Conservation (phyloP, 208 protist genomes). For the Willaertia magna region DNA sequence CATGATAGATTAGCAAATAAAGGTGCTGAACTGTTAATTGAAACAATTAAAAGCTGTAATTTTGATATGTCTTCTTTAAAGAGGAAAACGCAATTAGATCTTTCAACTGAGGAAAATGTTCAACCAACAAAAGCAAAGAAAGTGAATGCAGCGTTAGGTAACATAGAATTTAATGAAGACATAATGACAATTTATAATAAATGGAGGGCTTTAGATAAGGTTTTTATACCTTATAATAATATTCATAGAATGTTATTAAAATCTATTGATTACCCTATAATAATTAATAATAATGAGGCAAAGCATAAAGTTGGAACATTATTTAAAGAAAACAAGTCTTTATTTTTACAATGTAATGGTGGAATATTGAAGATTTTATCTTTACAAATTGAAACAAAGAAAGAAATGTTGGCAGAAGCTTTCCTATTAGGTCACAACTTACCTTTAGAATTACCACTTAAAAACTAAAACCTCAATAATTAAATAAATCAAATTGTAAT, state of each 20-base stretch:
- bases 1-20: not conserved
- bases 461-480: too few relatives aligned
- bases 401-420: not conserved
- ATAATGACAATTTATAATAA: not conserved
- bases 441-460: too few relatives aligned
- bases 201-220: not conserved
- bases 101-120: not conserved
- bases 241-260: not conserved
- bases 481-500: too few relatives aligned
- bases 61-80: not conserved
- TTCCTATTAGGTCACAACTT: not conserved
- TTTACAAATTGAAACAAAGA: not conserved
- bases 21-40: not conserved
- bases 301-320: not conserved
- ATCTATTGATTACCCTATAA: not conserved
- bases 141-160: not conserved
- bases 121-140: not conserved
- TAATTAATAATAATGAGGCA: not conserved
- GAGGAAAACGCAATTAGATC: not conserved
- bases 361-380: not conserved
- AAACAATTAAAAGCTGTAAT: not conserved
- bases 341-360: not conserved
- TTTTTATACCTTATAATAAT: not conserved
- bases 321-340: not conserved
- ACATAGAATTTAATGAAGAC: not conserved